Conservation (phyloP, 2,329 filamentous ascomycete genomes). For the Dichotomopilus funicola region DNA sequence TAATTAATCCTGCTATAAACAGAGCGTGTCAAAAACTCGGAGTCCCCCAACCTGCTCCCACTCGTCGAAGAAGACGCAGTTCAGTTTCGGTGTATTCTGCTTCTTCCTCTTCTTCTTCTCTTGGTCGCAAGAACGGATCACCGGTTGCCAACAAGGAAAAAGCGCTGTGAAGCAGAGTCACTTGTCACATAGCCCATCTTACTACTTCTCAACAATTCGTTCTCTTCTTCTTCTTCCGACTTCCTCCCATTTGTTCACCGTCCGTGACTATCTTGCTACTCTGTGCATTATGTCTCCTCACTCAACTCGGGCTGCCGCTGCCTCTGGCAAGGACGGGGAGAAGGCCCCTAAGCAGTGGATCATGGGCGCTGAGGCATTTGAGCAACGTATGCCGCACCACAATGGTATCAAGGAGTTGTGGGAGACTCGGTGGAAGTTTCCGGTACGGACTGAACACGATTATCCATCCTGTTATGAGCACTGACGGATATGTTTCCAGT, state of each 20-base stretch:
- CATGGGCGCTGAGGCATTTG: conserved; percentile 39
- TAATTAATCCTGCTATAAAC: not conserved
- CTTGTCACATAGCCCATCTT: not conserved
- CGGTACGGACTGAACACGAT: conserved; percentile 37
- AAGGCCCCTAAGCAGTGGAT: conserved; percentile 30
- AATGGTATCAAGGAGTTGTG: conserved; percentile 56
- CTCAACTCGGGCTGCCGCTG: not conserved
- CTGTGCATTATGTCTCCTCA: conserved; percentile 28
- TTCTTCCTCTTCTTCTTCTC: too few species aligned
- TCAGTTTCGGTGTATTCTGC: conserved; percentile 17
- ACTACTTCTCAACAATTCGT: not conserved
- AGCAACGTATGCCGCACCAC: conserved; percentile 48
- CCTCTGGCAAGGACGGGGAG: not conserved
- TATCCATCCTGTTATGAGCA: not conserved
- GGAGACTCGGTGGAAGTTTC: conserved; percentile 70
- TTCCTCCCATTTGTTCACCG: not conserved
- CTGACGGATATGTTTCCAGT: conserved; percentile 28
- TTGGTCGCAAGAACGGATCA: conserved; percentile 17
- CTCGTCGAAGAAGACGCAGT: conserved; percentile 20
- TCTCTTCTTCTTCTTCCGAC: not conserved
- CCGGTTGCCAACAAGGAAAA: conserved; percentile 30
- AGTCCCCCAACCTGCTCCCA: conserved; percentile 12
- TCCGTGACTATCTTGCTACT: not conserved
- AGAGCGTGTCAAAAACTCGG: conserved; percentile 21
- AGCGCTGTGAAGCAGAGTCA: conserved; percentile 9